These are phyloP conservation scores for Aspergillus asperescens DNA, from an alignment of 495 filamentous ascomycete species.

Conservation along the genomic window DNA sequence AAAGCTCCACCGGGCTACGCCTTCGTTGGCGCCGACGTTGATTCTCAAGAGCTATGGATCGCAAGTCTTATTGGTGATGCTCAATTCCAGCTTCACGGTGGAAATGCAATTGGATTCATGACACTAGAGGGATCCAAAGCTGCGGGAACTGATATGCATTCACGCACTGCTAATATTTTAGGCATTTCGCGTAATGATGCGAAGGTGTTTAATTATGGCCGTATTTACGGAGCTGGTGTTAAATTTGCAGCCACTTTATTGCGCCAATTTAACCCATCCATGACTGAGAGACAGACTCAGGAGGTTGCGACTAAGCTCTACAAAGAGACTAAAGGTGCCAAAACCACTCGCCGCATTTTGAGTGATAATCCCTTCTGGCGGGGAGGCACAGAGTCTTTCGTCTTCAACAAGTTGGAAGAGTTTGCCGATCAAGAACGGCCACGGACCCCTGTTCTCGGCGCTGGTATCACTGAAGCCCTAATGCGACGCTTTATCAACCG, in stretches of 20 bases:
- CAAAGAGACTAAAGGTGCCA: slow-evolving; percentile 79
- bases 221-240: slow-evolving; percentile 93
- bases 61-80: slow-evolving; percentile 92
- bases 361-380: slow-evolving; percentile 83
- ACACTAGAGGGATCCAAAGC: slow-evolving; percentile 93
- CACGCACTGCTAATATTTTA: slow-evolving; percentile 83
- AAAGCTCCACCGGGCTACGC: slow-evolving; percentile 83
- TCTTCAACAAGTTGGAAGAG: slow-evolving; percentile 96
- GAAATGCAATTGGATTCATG: slow-evolving; percentile 98
- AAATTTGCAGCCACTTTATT: slow-evolving; percentile 89
- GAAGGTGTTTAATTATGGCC: slow-evolving; percentile 98
- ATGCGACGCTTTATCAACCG: slow-evolving; percentile 82
- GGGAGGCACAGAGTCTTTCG: slow-evolving; percentile 92
- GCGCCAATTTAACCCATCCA: slow-evolving; percentile 81
- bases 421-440: slow-evolving; percentile 93
- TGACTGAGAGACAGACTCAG: slow-evolving; percentile 71
- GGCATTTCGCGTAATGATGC: slow-evolving; percentile 92
- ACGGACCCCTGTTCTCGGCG: slow-evolving; percentile 87
- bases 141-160: slow-evolving; percentile 91
- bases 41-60: slow-evolving; percentile 99
- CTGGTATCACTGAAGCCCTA: slow-evolving; percentile 93
- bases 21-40: slow-evolving; percentile 96
- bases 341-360: slow-evolving; percentile 62
- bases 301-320: slow-evolving; percentile 77
- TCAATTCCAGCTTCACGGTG: slow-evolving; percentile 88